Evolutionary conservation across 805 yeast genomes (phyloP).

Genomic region (Candida silvicultrix): DNA sequence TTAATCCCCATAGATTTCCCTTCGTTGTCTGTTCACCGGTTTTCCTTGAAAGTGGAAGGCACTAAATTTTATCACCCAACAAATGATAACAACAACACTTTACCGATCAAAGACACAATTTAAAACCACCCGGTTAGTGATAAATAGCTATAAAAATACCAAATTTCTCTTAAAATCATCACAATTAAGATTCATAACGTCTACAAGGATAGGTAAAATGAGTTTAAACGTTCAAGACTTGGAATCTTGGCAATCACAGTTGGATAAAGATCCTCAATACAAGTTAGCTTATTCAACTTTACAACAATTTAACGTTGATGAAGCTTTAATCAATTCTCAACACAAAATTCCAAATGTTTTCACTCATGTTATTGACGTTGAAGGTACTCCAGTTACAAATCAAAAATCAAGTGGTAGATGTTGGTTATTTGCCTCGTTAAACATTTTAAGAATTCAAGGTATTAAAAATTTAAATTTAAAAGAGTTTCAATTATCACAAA

Average conservation of each 20-base stretch:
- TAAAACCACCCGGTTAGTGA: no score
- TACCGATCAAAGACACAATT: no score
- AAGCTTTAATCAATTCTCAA: constrained; percentile 17
- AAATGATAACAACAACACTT: no score
- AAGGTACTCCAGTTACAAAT: constrained; percentile 54
- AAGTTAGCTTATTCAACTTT: constrained; percentile 29
- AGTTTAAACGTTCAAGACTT: background rate
- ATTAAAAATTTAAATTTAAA: constrained; percentile 58
- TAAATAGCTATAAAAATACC: no score
- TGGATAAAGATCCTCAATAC: constrained; percentile 23
- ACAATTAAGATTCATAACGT: no score
- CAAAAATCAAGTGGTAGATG: constrained; percentile 79
- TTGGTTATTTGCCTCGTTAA: constrained; percentile 85
- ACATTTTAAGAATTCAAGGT: constrained; percentile 59
- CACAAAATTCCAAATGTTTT: constrained; percentile 17
- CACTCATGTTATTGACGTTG: constrained; percentile 35
- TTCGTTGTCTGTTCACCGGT: no score
- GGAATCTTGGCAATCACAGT: constrained; percentile 20
- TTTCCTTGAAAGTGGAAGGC: no score
- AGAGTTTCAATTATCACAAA: constrained; percentile 69
- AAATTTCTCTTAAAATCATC: no score
- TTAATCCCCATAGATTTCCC: no score
- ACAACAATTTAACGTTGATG: constrained; percentile 29
- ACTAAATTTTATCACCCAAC: no score
- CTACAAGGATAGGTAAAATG: background rate